These are phyloP conservation scores for Cercospora beticola DNA, from an alignment of 2,329 filamentous ascomycete genomes.

Conservation along the genomic window DNA sequence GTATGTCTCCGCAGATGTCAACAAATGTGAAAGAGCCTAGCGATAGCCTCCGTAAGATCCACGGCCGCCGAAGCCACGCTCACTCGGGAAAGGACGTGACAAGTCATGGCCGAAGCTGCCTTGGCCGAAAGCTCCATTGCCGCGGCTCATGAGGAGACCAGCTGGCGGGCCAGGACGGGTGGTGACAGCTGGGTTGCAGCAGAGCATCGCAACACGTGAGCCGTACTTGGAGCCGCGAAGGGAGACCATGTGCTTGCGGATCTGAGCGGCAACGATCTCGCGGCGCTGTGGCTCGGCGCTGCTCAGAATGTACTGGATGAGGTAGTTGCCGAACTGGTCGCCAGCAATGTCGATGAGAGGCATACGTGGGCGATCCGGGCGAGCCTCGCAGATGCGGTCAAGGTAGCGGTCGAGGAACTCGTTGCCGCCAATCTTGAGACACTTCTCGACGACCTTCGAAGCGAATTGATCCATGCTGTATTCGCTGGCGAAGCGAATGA, in stretches of 20 bases:
- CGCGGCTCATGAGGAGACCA: slow-evolving; percentile 47
- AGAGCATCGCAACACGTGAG: slow-evolving; percentile 97
- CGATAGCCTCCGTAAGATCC: slow-evolving; percentile 29
- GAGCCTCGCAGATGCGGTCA: slow-evolving; percentile 88
- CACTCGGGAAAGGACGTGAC: slow-evolving; percentile 19
- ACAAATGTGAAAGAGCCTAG: slow-evolving; percentile 22
- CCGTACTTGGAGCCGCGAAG: slow-evolving; percentile 97
- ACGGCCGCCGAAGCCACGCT: slow-evolving; percentile 28
- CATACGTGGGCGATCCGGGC: slow-evolving; percentile 87
- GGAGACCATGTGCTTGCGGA: slow-evolving; percentile 98
- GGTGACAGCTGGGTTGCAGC: slow-evolving; percentile 86
- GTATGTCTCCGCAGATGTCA: slow-evolving; percentile 14
- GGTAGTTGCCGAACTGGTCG: slow-evolving; percentile 98
- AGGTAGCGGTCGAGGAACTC: slow-evolving; percentile 93
- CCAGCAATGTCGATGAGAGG: slow-evolving; percentile 97
- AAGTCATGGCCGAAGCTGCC: slow-evolving; percentile 28
- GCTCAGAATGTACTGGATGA: slow-evolving; percentile 95
- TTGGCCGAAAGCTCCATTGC: slow-evolving; percentile 22
- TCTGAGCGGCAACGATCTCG: slow-evolving; percentile 88
- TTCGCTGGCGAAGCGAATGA: slow-evolving; percentile 87
- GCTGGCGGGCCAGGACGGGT: slow-evolving; percentile 85
- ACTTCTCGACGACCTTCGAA: slow-evolving; percentile 98
- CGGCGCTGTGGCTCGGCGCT: slow-evolving; percentile 84
- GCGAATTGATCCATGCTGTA: slow-evolving; percentile 99
- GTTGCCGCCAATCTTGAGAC: slow-evolving; percentile 87